These are phyloP conservation scores for Moniliella sp. DNA, from an alignment of 1,284 basidiomycete genomes.

Conservation along the genomic window DNA sequence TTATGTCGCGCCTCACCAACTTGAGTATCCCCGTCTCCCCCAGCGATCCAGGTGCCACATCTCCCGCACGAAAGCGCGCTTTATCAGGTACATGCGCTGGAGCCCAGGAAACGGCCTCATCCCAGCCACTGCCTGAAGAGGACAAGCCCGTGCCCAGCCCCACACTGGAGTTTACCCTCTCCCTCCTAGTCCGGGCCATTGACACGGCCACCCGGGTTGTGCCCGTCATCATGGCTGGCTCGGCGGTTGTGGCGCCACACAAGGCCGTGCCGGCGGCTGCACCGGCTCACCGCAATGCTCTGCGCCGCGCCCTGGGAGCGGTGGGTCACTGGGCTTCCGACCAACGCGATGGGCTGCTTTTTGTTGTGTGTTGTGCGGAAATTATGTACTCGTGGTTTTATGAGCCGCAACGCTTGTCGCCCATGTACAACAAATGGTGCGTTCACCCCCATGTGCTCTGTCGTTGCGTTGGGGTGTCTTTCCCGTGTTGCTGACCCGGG, in stretches of 20 bases:
- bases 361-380: constrained; percentile 20
- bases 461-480: no score
- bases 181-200: constrained; percentile 33
- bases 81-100: no score
- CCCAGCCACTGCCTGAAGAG: no score
- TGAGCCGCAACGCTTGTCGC: constrained; percentile 21
- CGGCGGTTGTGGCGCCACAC: not conserved
- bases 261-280: constrained; percentile 1
- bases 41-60: no score
- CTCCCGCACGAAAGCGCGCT: no score
- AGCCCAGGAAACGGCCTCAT: no score
- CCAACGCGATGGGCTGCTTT: constrained; percentile 19
- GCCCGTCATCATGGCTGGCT: constrained; percentile 1
- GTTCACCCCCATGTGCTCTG: no score
- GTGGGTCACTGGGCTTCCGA: constrained; percentile 1
- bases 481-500: no score
- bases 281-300: not conserved
- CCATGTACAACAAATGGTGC: constrained; percentile 29
- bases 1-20: constrained; percentile 13
- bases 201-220: constrained; percentile 24
- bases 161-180: constrained; percentile 35
- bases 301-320: not conserved
- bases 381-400: constrained; percentile 33
- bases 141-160: constrained; percentile 10
- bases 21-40: constrained; percentile 9